A percentile compares a stretch with the other conserved stretches of the same genome.
Conservation (phyloP, 768 basidiomycete species). For the Leccinum uliginosum region DNA sequence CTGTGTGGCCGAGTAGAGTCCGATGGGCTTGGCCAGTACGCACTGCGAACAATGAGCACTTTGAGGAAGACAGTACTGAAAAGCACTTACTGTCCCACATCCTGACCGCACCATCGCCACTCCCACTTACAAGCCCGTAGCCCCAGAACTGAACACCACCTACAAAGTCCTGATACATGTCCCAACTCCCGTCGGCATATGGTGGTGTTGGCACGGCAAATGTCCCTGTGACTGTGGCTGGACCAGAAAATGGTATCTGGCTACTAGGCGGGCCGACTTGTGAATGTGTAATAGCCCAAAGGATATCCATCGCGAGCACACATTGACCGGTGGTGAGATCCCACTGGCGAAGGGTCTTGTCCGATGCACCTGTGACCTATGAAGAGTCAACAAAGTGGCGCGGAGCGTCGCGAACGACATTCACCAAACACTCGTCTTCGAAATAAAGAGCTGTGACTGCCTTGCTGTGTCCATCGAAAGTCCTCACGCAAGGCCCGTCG, state of each 20-base stretch:
- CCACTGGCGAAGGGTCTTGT: conserved; percentile 99
- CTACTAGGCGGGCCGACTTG: conserved; percentile 41
- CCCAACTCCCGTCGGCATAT: conserved; percentile 86
- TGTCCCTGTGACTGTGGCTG: conserved; percentile 51
- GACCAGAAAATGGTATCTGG: conserved; percentile 46
- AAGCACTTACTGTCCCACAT: conserved; percentile 95
- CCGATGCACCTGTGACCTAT: conserved; percentile 94
- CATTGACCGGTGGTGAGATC: conserved; percentile 97
- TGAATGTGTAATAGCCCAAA: conserved; percentile 98
- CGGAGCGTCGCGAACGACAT: conserved; percentile 20
- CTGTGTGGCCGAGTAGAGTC: conserved; percentile 89
- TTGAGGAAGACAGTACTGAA: not conserved
- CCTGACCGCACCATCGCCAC: conserved; percentile 92
- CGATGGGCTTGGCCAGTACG: conserved; percentile 96
- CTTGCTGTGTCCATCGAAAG: conserved; percentile 89
- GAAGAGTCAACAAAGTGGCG: conserved; percentile 14
- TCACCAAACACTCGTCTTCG: conserved; percentile 88
- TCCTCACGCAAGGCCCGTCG: conserved; percentile 51
- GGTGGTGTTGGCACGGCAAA: conserved; percentile 86
- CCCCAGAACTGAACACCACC: conserved; percentile 99
- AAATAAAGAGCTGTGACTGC: conserved; percentile 93
- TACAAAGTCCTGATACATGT: conserved; percentile 96
- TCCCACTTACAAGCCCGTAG: conserved; percentile 94
- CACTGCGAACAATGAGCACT: conserved; percentile 49
- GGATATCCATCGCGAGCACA: conserved; percentile 98